Base-by-base conservation (phyloP, 148 eudicot genomes). In the Fagopyrum homotropicum region DNA sequence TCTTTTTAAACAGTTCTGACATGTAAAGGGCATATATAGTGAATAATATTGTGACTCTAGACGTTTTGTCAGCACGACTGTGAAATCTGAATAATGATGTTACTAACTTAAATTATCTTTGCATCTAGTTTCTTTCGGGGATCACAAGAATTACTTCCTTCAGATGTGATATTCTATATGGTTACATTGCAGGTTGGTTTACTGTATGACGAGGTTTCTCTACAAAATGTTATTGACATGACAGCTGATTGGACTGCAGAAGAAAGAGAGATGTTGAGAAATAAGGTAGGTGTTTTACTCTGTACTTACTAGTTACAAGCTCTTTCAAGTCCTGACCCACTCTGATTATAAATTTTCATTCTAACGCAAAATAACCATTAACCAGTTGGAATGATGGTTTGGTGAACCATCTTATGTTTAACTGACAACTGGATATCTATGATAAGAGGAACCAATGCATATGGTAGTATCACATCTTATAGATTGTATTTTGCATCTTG, bases 181-280 rank as follows among this genome's bases (percentile, higher is more conserved):
- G 40, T 29, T 3, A 76, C 61, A 75, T 92, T 84, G 81, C 89
- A 96, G 99, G 99, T 92, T 15, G 99, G 99, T 75, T 15, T 96
- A 69, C 78, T 96, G 60, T 96, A 96, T 75, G 98, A 96, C 79
- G 99, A 96, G 76, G 83, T 82, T 51, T 88, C 98, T 57, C 81
- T 96, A 51, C 99, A 96, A 83, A 83, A 73, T 80, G 88, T 92
- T 79, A 72, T 96, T 54, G 99, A 96, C 82, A 84, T 96, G 86
- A 82, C 82, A 72, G 88, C 88, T 80, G 98, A 92, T 83, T 96
- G 99, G 99, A 90, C 92, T 12, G 64, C 72, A 68, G 95, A 88
- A 84, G 98, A 96, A 85, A 84, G 99, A 80, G 84, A 92, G 66
- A 96, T 96, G 99, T 83, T 92, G 74, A 89, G 98, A 81, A 85